Conservation (phyloP, 2,329 filamentous ascomycete species). For the Colletotrichum zoysiae region DNA sequence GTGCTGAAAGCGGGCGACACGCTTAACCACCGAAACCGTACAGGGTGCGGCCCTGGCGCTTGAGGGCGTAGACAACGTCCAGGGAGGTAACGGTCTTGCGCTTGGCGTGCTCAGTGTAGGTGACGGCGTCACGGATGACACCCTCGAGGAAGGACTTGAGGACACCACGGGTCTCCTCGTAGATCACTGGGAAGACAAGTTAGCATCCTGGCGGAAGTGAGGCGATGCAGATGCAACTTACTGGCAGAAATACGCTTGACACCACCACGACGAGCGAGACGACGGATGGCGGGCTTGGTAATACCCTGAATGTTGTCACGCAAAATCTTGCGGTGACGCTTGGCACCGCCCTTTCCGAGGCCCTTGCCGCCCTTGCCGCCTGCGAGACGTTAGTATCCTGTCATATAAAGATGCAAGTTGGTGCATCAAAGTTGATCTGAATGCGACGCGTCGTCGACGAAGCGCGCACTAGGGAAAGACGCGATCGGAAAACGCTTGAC, state of each 20-base stretch:
- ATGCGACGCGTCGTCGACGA: background rate
- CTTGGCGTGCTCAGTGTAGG: constrained; percentile 85
- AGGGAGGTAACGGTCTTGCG: constrained; percentile 82
- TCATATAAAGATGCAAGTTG: background rate
- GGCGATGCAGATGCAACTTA: constrained; percentile 58
- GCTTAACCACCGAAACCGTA: constrained; percentile 91
- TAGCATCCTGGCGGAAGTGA: constrained; percentile 20
- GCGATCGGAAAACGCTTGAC: constrained; percentile 15
- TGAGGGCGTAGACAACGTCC: constrained; percentile 76
- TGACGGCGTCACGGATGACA: constrained; percentile 82
- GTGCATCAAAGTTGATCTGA: too few species aligned
- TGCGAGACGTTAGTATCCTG: constrained; percentile 52
- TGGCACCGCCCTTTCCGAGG: constrained; percentile 97
- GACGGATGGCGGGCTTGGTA: constrained; percentile 97
- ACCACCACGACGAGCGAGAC: constrained; percentile 99
- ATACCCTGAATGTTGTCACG: constrained; percentile 99
- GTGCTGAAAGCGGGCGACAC: constrained; percentile 34
- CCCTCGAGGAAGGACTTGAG: constrained; percentile 84
- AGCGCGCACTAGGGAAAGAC: constrained; percentile 2
- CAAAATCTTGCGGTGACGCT: constrained; percentile 99
- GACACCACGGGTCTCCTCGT: constrained; percentile 82
- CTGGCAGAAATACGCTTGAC: constrained; percentile 99
- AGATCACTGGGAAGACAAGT: constrained; percentile 69
- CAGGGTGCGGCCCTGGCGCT: constrained; percentile 80
- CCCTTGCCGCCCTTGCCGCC: constrained; percentile 97